A percentile compares a stretch with the other conserved stretches of the same genome.
phyloP scores from a whole-genome alignment of 768 basidiomycete genomes.

The Russula sp. region DNA sequence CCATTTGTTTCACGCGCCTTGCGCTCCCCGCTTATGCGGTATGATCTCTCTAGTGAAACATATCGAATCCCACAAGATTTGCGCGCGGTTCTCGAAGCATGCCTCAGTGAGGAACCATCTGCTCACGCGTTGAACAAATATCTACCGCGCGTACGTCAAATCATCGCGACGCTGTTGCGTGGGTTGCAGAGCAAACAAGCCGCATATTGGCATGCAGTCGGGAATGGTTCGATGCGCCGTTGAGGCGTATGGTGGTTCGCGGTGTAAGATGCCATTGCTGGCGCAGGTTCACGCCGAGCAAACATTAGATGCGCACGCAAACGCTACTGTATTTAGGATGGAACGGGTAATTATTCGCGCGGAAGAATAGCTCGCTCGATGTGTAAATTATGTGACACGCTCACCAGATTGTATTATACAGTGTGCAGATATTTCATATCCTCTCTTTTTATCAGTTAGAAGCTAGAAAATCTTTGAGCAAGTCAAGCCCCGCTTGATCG shows the following conservation, averaged over 20 bases:
- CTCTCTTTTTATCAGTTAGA: background rate
- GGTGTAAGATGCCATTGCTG: background rate
- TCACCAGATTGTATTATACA: conserved; percentile 6
- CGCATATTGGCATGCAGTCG: conserved; percentile 32
- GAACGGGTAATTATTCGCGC: background rate
- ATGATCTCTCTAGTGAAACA: conserved; percentile 33
- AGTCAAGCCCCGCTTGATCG: background rate
- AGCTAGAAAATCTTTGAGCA: background rate
- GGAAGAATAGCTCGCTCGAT: background rate
- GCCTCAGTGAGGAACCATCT: conserved; percentile 40
- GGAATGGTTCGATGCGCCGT: conserved; percentile 5
- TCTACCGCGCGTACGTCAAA: conserved; percentile 35
- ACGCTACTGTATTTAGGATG: background rate
- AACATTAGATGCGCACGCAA: background rate
- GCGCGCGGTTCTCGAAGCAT: conserved; percentile 37
- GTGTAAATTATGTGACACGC: conserved; percentile 2
- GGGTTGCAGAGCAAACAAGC: conserved; percentile 40
- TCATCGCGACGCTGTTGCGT: conserved; percentile 36
- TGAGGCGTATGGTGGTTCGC: background rate
- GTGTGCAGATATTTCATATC: background rate
- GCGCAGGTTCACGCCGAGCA: background rate
- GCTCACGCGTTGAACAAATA: conserved; percentile 32
- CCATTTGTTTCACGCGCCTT: conserved; percentile 7
- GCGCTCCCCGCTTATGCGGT: conserved; percentile 8
- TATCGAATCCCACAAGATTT: conserved; percentile 36